Conservation (phyloP, 257 asterid genomes). For the Fraxinus americana region DNA sequence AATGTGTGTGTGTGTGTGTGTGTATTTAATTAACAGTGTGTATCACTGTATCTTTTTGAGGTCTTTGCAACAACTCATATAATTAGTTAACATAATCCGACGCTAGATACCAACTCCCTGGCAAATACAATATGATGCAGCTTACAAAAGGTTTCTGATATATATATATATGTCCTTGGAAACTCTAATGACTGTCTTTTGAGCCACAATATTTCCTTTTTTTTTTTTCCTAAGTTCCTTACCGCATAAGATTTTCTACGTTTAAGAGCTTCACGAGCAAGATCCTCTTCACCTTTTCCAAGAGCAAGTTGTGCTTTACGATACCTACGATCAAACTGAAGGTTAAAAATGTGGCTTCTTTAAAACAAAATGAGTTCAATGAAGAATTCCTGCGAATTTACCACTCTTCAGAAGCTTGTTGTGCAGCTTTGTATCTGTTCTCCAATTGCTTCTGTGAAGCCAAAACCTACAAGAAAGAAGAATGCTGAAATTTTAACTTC, state of each 20-base stretch:
- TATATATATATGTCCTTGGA: background rate
- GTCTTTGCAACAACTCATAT: background rate
- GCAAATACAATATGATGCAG: background rate
- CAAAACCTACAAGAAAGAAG: conserved; percentile 62
- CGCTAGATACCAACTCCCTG: background rate
- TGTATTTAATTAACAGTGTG: background rate
- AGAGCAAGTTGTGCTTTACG: conserved; percentile 97
- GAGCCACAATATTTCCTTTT: background rate
- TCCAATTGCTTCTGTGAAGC: conserved; percentile 96
- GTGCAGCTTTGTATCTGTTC: conserved; percentile 84
- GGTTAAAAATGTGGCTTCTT: conserved; percentile 23
- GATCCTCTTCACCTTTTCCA: conserved; percentile 93
- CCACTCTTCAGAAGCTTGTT: conserved; percentile 96
- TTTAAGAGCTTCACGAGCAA: conserved; percentile 99
- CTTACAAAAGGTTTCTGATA: background rate
- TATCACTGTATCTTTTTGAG: too few relatives aligned
- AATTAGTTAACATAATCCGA: background rate
- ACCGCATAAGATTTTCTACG: conserved; percentile 92
- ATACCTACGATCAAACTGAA: conserved; percentile 62
- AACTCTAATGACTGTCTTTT: background rate
- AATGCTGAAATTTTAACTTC: conserved; percentile 10
- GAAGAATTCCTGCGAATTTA: conserved; percentile 33
- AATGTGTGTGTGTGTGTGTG: background rate
- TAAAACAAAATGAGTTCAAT: conserved; percentile 22
- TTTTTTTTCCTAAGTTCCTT: conserved; percentile 25